Conservation (phyloP, 257 asterid genomes). For the Lantana camara region DNA sequence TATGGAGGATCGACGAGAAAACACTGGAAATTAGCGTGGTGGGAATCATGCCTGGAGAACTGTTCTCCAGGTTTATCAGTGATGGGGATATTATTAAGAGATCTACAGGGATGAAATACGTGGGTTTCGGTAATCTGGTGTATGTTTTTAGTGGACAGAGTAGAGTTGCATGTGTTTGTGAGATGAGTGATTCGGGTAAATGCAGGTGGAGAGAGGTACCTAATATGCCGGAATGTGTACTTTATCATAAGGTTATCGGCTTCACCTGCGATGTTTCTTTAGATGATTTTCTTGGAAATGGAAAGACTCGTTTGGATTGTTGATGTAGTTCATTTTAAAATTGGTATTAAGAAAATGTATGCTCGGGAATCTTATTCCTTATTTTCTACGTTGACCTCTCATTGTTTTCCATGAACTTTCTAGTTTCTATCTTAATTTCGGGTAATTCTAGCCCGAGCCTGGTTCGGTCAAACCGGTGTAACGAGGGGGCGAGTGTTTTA, state of each 20-base stretch:
- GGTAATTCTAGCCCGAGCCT: too few species aligned
- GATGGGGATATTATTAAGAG: constrained; percentile 8
- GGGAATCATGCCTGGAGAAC: constrained; percentile 35
- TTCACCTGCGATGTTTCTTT: constrained; percentile 30
- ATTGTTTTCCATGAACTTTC: too few species aligned
- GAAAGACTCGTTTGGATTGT: not conserved
- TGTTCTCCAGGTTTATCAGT: constrained; percentile 24
- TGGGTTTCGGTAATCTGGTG: constrained; percentile 32
- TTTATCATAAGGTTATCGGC: constrained; percentile 8
- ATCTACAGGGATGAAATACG: constrained; percentile 29
- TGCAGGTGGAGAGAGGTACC: constrained; percentile 40
- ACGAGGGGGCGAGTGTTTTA: too few species aligned
- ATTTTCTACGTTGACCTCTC: too few species aligned
- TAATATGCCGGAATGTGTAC: constrained; percentile 28
- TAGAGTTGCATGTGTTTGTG: constrained; percentile 44
- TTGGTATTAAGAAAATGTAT: too few species aligned
- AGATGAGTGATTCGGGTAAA: constrained; percentile 26
- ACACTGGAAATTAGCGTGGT: constrained; percentile 40
- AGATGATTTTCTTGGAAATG: constrained; percentile 21
- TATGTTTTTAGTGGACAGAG: constrained; percentile 38
- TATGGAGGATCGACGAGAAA: constrained; percentile 45
- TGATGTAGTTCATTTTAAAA: too few species aligned
- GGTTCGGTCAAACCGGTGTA: too few species aligned
- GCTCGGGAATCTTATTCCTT: too few species aligned
- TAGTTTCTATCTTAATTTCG: too few species aligned